Evolutionary conservation across 345 rosid genomes (phyloP).

Genomic region (Syzygium grande): DNA sequence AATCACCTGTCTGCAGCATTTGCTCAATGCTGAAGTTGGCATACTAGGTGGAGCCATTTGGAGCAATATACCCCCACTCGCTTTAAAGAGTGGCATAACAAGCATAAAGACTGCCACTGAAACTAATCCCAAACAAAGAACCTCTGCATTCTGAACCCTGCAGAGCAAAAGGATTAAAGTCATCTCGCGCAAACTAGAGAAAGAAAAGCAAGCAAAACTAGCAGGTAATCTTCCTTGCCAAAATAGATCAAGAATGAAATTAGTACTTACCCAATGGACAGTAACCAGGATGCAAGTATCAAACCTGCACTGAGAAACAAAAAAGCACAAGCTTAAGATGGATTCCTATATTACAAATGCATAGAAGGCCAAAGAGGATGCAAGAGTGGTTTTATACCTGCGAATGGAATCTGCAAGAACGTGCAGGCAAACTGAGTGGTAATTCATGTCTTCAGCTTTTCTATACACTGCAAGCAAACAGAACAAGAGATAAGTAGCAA

Average conservation of each 20-base stretch:
- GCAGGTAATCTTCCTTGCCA: neutral
- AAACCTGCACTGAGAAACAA: conserved; percentile 89
- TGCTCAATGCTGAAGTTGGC: conserved; percentile 75
- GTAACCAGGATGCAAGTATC: conserved; percentile 92
- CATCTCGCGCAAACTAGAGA: neutral
- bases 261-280: conserved; percentile 73
- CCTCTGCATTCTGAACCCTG: conserved; percentile 96
- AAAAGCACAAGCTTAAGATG: conserved; percentile 24
- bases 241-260: conserved; percentile 1
- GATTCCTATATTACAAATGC: neutral
- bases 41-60: conserved; percentile 91
- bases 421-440: conserved; percentile 88
- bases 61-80: conserved; percentile 75
- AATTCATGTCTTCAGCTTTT: conserved; percentile 95
- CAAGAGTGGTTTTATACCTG: conserved; percentile 37
- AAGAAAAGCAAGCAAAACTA: neutral
- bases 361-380: conserved; percentile 1
- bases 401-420: conserved; percentile 94
- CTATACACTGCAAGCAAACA: conserved; percentile 61
- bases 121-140: conserved; percentile 87
- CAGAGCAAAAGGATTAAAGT: conserved; percentile 4
- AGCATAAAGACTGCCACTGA: conserved; percentile 74
- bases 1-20: conserved; percentile 89
- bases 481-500: neutral
- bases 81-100: conserved; percentile 82